Conservation (phyloP, 306 rosid species). For the Luffa acutangula region DNA sequence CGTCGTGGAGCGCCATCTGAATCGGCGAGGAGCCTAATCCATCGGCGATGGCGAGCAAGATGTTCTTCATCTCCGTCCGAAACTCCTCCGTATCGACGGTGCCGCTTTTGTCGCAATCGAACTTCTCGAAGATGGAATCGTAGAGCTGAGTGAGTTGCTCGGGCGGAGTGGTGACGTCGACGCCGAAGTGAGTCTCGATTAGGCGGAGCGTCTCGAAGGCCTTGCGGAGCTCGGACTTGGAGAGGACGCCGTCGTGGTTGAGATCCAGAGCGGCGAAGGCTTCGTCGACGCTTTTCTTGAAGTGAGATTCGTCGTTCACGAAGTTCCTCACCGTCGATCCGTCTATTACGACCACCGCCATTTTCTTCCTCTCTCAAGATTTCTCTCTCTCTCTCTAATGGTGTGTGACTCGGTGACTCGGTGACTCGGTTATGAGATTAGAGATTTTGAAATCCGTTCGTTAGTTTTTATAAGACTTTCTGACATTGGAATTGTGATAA, state of each 20-base stretch:
- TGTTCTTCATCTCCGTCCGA: conserved; percentile 64
- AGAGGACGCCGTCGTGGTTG: conserved; percentile 75
- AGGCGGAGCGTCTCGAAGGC: conserved; percentile 73
- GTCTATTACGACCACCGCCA: conserved; percentile 61
- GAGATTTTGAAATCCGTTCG: background rate
- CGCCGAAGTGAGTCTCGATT: conserved; percentile 64
- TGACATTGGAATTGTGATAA: background rate
- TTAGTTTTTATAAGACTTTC: background rate
- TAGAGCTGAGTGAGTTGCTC: conserved; percentile 55
- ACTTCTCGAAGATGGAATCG: conserved; percentile 63
- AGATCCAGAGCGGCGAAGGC: conserved; percentile 45
- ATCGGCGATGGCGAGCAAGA: conserved; percentile 78
- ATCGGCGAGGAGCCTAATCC: conserved; percentile 71
- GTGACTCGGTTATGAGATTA: background rate
- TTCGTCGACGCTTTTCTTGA: conserved; percentile 50
- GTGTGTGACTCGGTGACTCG: background rate
- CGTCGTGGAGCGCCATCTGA: conserved; percentile 74
- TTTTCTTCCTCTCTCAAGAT: background rate
- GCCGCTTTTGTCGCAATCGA: conserved; percentile 57
- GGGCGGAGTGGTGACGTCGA: conserved; percentile 54
- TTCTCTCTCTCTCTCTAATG: background rate
- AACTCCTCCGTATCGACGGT: conserved; percentile 54
- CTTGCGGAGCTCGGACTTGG: conserved; percentile 65
- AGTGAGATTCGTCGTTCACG: conserved; percentile 34
- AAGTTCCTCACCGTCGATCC: conserved; percentile 74